Evolutionary conservation across 352 stramenopile genomes (phyloP).

Genomic region (Globisporangium nagaii): DNA sequence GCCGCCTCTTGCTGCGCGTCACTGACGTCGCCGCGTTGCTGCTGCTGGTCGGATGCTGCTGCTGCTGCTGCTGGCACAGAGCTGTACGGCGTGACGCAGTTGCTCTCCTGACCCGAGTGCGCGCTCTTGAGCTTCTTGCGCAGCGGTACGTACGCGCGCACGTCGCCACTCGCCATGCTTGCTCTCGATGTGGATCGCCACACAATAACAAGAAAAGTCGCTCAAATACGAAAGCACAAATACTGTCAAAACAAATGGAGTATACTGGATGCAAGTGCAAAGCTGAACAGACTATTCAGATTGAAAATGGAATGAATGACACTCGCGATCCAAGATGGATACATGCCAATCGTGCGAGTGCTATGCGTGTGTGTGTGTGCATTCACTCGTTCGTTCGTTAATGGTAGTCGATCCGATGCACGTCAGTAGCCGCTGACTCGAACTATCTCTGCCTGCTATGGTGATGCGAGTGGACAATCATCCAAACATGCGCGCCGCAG

Average conservation of each 20-base stretch:
- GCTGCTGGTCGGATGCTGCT: neutral
- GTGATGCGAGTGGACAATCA: constrained; percentile 14
- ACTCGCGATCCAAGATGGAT: too few species aligned
- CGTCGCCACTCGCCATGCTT: neutral
- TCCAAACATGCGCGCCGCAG: constrained; percentile 82
- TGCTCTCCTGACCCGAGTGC: neutral
- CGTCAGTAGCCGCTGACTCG: too few species aligned
- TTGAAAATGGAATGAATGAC: too few species aligned
- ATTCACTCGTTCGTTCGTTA: neutral
- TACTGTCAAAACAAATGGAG: neutral
- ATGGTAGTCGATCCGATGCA: constrained; percentile 1
- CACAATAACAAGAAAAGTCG: neutral
- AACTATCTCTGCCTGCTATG: neutral
- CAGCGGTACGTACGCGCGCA: constrained; percentile 27
- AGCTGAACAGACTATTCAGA: too few species aligned
- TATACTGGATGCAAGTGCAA: neutral
- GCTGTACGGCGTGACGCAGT: neutral
- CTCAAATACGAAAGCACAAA: neutral
- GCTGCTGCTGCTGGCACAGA: neutral
- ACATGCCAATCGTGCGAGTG: too few species aligned
- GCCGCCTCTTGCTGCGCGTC: constrained; percentile 25
- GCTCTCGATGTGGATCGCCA: too few species aligned
- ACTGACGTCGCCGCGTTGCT: neutral
- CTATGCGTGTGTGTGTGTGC: neutral
- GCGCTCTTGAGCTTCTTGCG: constrained; percentile 30